phyloP scores from a whole-genome alignment of 139 green algal species.

The Chlorella sp. region DNA sequence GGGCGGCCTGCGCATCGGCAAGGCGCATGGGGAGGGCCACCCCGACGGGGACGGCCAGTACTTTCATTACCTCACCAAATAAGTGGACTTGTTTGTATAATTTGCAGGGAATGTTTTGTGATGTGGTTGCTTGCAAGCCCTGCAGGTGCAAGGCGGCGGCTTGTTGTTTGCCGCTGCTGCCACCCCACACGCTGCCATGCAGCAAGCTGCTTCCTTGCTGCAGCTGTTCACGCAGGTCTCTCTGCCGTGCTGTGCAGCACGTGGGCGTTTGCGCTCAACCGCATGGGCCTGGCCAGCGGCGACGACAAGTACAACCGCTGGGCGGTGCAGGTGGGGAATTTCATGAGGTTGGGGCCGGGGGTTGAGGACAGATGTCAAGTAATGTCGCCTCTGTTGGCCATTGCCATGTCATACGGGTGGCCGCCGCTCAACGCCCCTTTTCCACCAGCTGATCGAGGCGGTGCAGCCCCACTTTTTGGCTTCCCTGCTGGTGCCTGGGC shows the following conservation, averaged over 20 bases:
- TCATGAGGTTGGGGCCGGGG: neutral
- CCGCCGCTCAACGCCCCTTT: too few relatives aligned
- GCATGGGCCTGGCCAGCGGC: slow-evolving; percentile 31
- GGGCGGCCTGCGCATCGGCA: slow-evolving; percentile 62
- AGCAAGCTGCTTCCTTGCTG: neutral
- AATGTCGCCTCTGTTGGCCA: too few relatives aligned
- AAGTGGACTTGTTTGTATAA: too few relatives aligned
- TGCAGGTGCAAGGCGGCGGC: neutral
- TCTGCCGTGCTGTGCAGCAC: slow-evolving; percentile 34
- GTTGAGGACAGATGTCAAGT: too few relatives aligned
- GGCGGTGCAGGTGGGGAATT: slow-evolving; percentile 32
- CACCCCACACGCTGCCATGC: neutral
- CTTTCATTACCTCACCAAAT: slow-evolving; percentile 8
- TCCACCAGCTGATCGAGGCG: neutral
- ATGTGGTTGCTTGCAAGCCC: too few relatives aligned
- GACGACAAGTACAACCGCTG: slow-evolving; percentile 43
- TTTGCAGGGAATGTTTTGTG: neutral
- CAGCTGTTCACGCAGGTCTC: neutral
- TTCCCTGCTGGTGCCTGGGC: too few relatives aligned
- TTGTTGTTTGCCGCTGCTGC: neutral
- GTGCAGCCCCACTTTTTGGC: slow-evolving; percentile 49
- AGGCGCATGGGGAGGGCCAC: slow-evolving; percentile 45
- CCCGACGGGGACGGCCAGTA: slow-evolving; percentile 52
- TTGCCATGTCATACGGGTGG: too few relatives aligned
- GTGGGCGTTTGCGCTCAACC: slow-evolving; percentile 57